Base-by-base conservation (phyloP, 1,284 basidiomycete species). In the Ganoderma meredithae region DNA sequence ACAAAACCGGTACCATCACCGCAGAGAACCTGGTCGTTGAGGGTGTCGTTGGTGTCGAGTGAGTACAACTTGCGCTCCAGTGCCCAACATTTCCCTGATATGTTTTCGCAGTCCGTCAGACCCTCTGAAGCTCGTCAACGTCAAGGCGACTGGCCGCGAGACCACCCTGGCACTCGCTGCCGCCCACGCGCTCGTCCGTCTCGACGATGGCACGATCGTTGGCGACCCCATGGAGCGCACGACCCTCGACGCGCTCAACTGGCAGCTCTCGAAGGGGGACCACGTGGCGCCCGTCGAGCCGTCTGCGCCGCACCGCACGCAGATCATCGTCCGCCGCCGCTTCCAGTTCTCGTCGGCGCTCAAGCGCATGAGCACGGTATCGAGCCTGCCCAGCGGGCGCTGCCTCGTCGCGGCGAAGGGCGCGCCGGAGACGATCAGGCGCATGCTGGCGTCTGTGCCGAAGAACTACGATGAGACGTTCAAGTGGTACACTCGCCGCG, bases 141-240 rank as follows among this genome's bases (percentile, higher is more conserved):
- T 99, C 61, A 92, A 91, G 71, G 88, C 93, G 63, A 89, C 92
- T 9, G 83, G 87, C 1, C 86, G 88, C 60, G 90, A 96, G 71
- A 98, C 97, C 0, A 95, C 90, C 2, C 83, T 95, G 0, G 95
- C 95, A 66, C 89, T 99, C 15, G 97, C 97, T 55, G 91, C 95
- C 8, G 97, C 98, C 0, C 98, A 99, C 77, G 97, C 98, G 0
- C 85, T 99, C 3, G 97, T 99, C 25, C 86, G 95, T 63, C 86
- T 99, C 47, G 94, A 95, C 73, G 96, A 98, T 76, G 97, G 96
- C 4, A 92, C 91, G 0, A 85, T 98, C 44, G 97, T 99, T 43
- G 98, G 97, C 17, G 98, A 99, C 79, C 97, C 98, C 0, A 99
- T 99, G 97, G 97, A 99, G 81, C 97, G 97, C 83, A 97, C 95